phyloP scores from a whole-genome alignment of 805 yeast species.

The Saccharomycopsis javanensis region DNA sequence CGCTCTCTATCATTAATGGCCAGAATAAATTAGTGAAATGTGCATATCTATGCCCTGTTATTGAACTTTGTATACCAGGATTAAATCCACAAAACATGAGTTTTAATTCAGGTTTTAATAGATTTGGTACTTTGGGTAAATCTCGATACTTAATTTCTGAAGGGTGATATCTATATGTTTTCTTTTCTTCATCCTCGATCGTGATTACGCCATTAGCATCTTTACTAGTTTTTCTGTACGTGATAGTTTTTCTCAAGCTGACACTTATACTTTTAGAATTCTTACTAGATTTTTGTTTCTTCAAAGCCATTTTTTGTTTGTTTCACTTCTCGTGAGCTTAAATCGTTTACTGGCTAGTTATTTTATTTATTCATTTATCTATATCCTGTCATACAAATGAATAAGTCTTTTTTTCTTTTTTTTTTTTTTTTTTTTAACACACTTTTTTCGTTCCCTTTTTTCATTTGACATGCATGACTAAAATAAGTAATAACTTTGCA shows the following conservation, averaged over 20 bases:
- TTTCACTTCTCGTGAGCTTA: no score
- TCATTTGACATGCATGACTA: background rate
- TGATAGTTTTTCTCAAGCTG: no score
- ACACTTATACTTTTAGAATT: background rate
- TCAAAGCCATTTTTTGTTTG: background rate
- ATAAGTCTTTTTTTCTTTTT: background rate
- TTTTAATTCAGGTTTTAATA: constrained; percentile 22
- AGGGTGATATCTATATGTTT: constrained; percentile 5
- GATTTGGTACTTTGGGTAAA: constrained; percentile 23
- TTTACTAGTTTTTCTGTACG: background rate
- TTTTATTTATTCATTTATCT: no score
- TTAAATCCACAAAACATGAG: constrained; percentile 62
- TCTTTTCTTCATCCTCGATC: background rate
- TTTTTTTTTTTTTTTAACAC: background rate
- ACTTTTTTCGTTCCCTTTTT: background rate
- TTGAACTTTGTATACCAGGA: constrained; percentile 57
- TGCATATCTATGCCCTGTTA: constrained; percentile 60
- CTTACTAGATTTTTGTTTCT: background rate
- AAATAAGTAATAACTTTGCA: background rate
- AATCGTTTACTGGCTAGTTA: background rate
- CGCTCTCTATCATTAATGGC: constrained; percentile 48
- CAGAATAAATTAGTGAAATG: constrained; percentile 62
- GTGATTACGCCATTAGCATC: background rate
- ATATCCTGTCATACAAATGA: background rate
- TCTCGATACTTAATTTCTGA: constrained; percentile 13